Percentiles rank a stretch among this genome's conserved stretches.
phyloP scores from a whole-genome alignment of 73 alveolate genomes.

The Uronychia setigera region DNA sequence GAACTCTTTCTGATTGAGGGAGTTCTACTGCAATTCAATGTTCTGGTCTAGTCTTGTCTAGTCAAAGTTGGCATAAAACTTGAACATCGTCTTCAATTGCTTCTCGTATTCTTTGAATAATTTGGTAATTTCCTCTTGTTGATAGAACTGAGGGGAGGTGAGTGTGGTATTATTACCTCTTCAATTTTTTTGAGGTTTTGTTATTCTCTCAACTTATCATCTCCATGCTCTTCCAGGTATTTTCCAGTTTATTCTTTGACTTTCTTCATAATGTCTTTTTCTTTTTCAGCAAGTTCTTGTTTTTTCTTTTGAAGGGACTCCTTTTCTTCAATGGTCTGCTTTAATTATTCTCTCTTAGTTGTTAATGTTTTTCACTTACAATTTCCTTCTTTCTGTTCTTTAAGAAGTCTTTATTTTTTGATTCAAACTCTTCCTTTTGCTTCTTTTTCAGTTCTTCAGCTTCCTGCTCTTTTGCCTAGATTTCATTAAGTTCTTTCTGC shows the following conservation, averaged over 20 bases:
- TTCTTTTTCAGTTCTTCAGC: constrained; percentile 39
- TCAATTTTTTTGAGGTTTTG: constrained; percentile 29
- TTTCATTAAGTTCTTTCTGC: constrained; percentile 46
- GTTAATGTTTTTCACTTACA: background rate
- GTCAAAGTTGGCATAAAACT: constrained; percentile 44
- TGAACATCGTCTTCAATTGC: constrained; percentile 22
- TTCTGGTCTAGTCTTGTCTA: constrained; percentile 26
- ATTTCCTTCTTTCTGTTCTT: constrained; percentile 35
- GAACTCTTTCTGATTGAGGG: constrained; percentile 50
- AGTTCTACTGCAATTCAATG: constrained; percentile 6
- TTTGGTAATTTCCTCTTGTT: background rate
- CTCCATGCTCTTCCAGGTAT: constrained; percentile 30
- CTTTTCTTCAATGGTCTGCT: constrained; percentile 10
- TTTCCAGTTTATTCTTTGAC: constrained; percentile 38
- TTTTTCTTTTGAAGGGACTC: constrained; percentile 24
- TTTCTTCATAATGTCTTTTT: constrained; percentile 37
- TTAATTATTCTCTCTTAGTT: constrained; percentile 11
- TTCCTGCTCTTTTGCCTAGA: constrained; percentile 15
- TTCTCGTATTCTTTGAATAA: constrained; percentile 31
- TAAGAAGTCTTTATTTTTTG: constrained; percentile 18
- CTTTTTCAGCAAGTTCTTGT: constrained; percentile 14
- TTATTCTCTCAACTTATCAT: constrained; percentile 43
- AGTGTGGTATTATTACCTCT: constrained; percentile 23
- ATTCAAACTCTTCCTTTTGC: constrained; percentile 26
- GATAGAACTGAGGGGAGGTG: constrained; percentile 11